Evolutionary conservation across 495 filamentous ascomycete genomes (phyloP), one percentile per base, ranked within the genome.

Genomic region (Articulospora tetracladia): DNA sequence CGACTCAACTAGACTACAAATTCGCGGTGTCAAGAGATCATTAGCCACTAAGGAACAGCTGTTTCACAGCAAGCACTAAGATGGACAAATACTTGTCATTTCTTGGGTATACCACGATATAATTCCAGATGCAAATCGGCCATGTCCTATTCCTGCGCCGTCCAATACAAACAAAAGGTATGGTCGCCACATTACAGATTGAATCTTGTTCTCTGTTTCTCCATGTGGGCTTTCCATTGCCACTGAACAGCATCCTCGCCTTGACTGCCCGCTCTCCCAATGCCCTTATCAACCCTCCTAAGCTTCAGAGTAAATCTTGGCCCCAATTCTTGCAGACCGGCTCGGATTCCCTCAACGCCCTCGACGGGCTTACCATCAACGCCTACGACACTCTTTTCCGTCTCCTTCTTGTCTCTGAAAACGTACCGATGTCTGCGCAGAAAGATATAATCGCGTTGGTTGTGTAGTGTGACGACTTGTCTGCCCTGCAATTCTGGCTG

Each of bases 371-470:
- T 92, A n/a, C 93, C 94, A 66, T 97, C 93, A 0, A 86, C 76
- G 1, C 81, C 88, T n/a, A 87, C 83, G 6, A 97, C 88, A 50
- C 82, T 86, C 76, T 97, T 97, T 76, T 98, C 94, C 0, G 86
- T 91, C 52, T 81, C 76, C 12, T 85, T 77, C 72, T 91, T 92
- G 57, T 98, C 92, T 0, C 94, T 82, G 75, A 98, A 97, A 1
- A 96, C 81, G 67, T 98, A 98, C 27, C 94, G 79, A 70, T 97
- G 92, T 26, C 93, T 77, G 8, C 94, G 81, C 49, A 97, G 78
- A 67, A 98, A 98, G 63, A 97, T 91, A 73, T 96, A 98, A 73
- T 98, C 93, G 59, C 94, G 87, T 73, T 97, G 93, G 65, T 96
- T 97, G 70, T 97, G 93, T 48, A 97, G 68, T 6, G 93, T 97